These are phyloP conservation scores for Rhodamnia rubescens DNA, from an alignment of 345 rosid species.

Conservation along the genomic window DNA sequence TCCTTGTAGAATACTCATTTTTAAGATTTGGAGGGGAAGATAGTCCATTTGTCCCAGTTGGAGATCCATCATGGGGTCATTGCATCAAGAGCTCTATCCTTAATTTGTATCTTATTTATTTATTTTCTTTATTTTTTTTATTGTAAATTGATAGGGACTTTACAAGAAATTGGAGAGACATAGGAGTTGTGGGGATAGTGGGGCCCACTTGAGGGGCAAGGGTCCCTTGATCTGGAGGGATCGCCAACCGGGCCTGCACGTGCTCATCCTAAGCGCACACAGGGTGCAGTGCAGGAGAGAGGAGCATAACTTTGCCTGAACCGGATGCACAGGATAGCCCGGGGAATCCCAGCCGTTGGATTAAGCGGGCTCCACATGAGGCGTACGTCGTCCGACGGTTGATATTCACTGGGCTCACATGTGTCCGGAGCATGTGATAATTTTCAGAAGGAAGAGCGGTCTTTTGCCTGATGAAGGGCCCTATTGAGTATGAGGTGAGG, in stretches of 20 bases:
- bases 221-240: not conserved
- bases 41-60: not conserved
- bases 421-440: not conserved
- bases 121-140: too few species aligned
- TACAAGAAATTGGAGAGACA: not conserved
- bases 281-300: not conserved
- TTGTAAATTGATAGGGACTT: not conserved
- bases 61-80: not conserved
- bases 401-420: not conserved
- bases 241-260: slow-evolving; percentile 1
- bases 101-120: not conserved
- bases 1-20: slow-evolving; percentile 44
- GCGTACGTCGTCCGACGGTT: not conserved
- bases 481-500: not conserved
- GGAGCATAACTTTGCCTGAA: not conserved
- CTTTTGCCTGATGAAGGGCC: not conserved
- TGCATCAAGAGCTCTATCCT: not conserved
- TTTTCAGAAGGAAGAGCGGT: not conserved
- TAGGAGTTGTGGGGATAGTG: not conserved
- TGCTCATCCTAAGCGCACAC: not conserved
- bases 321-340: not conserved
- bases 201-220: not conserved
- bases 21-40: not conserved
- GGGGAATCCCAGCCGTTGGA: not conserved
- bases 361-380: not conserved